Evolutionary conservation across 1,284 basidiomycete species (phyloP).

Genomic region (Austroboletus novae-zelandiae): DNA sequence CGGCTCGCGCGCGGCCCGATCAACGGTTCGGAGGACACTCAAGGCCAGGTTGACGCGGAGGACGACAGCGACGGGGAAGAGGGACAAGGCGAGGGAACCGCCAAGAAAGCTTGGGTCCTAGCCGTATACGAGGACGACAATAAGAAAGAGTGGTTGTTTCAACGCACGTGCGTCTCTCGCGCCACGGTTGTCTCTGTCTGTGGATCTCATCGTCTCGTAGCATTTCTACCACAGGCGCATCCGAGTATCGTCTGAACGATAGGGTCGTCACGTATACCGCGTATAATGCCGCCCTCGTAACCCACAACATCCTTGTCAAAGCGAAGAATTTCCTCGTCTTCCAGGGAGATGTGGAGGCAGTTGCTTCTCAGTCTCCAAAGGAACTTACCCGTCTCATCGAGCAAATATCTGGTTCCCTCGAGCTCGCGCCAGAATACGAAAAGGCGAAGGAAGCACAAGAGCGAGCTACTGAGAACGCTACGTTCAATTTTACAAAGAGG

Average conservation of each 20-base stretch:
- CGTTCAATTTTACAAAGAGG: constrained; percentile 91
- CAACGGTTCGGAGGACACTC: constrained; percentile 47
- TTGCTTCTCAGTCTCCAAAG: constrained; percentile 92
- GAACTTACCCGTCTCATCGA: constrained; percentile 92
- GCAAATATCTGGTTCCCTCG: constrained; percentile 92
- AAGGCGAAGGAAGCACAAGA: constrained; percentile 85
- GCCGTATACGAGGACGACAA: constrained; percentile 83
- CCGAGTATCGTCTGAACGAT: constrained; percentile 85
- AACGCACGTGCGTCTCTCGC: constrained; percentile 70
- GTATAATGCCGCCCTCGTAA: constrained; percentile 83
- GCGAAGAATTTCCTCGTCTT: constrained; percentile 99
- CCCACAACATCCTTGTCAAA: constrained; percentile 96
- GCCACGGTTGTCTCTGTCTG: background rate
- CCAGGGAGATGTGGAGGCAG: constrained; percentile 97
- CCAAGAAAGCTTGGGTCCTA: constrained; percentile 91
- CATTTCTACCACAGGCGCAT: constrained; percentile 82
- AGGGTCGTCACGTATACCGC: constrained; percentile 77
- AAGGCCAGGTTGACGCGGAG: constrained; percentile 45
- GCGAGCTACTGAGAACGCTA: constrained; percentile 89
- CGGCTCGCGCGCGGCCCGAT: constrained; percentile 61
- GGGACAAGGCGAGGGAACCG: constrained; percentile 74
- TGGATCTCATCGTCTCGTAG: constrained; percentile 40
- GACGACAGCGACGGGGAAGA: constrained; percentile 50
- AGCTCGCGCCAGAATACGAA: constrained; percentile 88
- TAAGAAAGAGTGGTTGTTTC: constrained; percentile 85